Evolutionary conservation across 2,329 filamentous ascomycete species (phyloP), one percentile per base, ranked within the genome.

Genomic region (Botrytis pseudocinerea): DNA sequence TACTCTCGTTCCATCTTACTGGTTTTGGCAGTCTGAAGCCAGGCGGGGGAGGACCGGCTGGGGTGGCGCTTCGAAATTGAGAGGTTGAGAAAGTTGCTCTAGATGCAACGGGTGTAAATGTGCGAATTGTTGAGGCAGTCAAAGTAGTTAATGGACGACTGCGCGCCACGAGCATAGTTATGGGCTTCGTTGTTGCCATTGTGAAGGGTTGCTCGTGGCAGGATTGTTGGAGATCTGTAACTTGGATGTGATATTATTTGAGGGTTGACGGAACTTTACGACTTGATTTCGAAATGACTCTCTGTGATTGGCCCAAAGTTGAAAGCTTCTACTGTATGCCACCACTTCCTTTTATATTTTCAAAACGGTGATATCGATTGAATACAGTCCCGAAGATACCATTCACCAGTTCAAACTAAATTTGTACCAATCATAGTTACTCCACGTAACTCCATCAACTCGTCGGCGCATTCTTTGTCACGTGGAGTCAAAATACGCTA

Each of bases 1-100:
- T 87, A 77, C 91, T 88, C 83, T 97, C 89, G 78, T 97, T 90
- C 94, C 94, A 98, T 85, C 89, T 85, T 82, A 90, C 88, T 69
- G 88, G 91, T 76, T 86, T 88, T 80, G 90, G 88, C 79, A 95
- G 87, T 78, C 96, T 91, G 88, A 97, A 98, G 77, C 91, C 90
- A 78, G 90, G 85, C 73, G 93, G 92, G 77, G 94, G 93, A 78
- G 93, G 90, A 66, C 95, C 94, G 76, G 88, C 87, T 76, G 94
- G 93, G 65, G 93, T 90, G 77, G 92, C 90, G 66, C 76, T 74
- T 73, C 80, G 79, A 63, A 78, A 62, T 60, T 72, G 70, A 51
- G 75, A 78, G 59, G 80, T 80, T 48, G 80, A 80, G 77, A 80
- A 80, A 51, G 77, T 73, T 20, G 77, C 77, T 62, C 77, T 61